Conservation (phyloP, 2,329 filamentous ascomycete genomes). For the Phaeosphaeriaceae sp. region DNA sequence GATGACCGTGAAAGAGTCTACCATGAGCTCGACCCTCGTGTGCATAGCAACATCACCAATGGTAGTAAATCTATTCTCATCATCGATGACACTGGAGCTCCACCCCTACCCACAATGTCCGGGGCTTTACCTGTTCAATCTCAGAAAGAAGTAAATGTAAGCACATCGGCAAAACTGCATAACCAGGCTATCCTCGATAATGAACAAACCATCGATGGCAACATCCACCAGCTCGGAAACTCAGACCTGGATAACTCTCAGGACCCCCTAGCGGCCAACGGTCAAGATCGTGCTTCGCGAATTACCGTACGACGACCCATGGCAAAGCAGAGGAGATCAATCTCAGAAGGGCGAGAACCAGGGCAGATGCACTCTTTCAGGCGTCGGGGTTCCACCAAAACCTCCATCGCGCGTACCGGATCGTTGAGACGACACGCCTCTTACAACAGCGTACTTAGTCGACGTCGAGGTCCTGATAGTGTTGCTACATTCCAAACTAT, state of each 20-base stretch:
- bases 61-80: slow-evolving; percentile 94
- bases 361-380: slow-evolving; percentile 45
- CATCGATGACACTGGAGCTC: slow-evolving; percentile 71
- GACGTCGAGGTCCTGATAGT: slow-evolving; percentile 61
- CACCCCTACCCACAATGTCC: slow-evolving; percentile 61
- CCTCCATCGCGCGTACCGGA: slow-evolving; percentile 31
- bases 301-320: slow-evolving; percentile 24
- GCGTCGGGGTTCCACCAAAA: slow-evolving; percentile 39
- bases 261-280: slow-evolving; percentile 10
- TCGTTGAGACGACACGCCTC: slow-evolving; percentile 65
- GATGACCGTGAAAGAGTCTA: slow-evolving; percentile 13
- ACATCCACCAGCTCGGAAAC: slow-evolving; percentile 16
- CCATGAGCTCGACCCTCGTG: slow-evolving; percentile 42
- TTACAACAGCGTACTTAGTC: slow-evolving; percentile 62
- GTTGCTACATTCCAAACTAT: slow-evolving; percentile 61
- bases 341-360: slow-evolving; percentile 39
- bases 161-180: slow-evolving; percentile 5
- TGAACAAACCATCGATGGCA: slow-evolving; percentile 16
- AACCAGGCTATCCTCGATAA: slow-evolving; percentile 26
- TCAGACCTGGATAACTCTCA: slow-evolving; percentile 29
- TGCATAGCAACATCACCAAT: slow-evolving; percentile 67
- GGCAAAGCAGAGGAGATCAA: slow-evolving; percentile 30
- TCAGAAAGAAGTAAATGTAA: slow-evolving; percentile 13
- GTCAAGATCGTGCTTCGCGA: slow-evolving; percentile 28
- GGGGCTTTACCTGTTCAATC: slow-evolving; percentile 51